phyloP scores from a whole-genome alignment of 768 basidiomycete genomes.

The Suillus americanus region DNA sequence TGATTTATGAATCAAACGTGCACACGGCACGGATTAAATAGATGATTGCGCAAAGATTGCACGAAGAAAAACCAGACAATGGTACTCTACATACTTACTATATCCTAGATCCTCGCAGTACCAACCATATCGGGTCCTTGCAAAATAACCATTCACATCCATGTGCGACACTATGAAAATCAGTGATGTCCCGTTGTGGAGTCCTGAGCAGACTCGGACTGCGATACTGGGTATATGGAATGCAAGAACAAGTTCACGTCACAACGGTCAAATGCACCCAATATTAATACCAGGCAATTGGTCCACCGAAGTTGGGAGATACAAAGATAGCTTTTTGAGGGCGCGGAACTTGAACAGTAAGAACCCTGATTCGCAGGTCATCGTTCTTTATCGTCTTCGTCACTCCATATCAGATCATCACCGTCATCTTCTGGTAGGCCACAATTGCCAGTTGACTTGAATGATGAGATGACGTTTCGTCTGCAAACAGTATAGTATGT shows the following conservation, averaged over 20 bases:
- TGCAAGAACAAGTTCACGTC: neutral
- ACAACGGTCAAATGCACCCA: neutral
- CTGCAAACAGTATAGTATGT: slow-evolving; percentile 4
- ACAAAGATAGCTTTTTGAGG: neutral
- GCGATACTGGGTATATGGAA: neutral
- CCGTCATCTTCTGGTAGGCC: slow-evolving; percentile 51
- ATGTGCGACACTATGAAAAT: neutral
- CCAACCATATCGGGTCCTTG: neutral
- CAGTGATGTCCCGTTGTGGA: neutral
- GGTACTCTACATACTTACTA: neutral
- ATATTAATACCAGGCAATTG: neutral
- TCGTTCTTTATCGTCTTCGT: slow-evolving; percentile 40
- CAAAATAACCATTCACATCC: neutral
- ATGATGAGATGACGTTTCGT: slow-evolving; percentile 25
- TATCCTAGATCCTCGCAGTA: neutral
- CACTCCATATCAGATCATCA: slow-evolving; percentile 54
- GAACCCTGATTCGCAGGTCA: neutral
- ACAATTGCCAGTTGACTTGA: slow-evolving; percentile 35
- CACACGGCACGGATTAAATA: neutral
- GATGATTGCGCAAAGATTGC: neutral
- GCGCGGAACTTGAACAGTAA: neutral
- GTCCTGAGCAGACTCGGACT: neutral
- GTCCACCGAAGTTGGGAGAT: neutral
- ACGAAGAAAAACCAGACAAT: neutral
- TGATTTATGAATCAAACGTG: neutral